Percentiles rank a stretch among this genome's conserved stretches.
Conservation (phyloP, 805 yeast species). For the Yarrowia bubula region DNA sequence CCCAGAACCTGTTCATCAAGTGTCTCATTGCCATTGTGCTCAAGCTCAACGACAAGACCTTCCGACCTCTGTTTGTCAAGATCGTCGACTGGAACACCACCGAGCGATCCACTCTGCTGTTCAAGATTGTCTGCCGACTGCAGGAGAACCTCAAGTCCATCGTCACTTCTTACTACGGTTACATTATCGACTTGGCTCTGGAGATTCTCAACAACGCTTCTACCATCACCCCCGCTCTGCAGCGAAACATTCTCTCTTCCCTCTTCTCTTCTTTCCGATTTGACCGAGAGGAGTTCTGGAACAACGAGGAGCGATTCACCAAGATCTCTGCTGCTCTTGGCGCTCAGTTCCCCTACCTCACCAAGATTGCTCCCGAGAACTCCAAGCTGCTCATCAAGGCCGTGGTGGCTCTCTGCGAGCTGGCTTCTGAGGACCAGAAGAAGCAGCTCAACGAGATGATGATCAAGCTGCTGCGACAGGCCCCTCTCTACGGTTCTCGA, state of each 20-base stretch:
- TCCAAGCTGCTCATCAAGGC: conserved; percentile 74
- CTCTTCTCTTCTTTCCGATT: conserved; percentile 77
- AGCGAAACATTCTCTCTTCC: conserved; percentile 71
- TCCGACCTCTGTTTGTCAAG: conserved; percentile 86
- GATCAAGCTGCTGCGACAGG: conserved; percentile 65
- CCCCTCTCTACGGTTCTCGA: conserved; percentile 75
- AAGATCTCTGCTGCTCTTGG: conserved; percentile 61
- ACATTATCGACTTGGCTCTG: conserved; percentile 72
- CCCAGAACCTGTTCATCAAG: conserved; percentile 72
- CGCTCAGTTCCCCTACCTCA: conserved; percentile 59
- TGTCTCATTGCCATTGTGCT: conserved; percentile 75
- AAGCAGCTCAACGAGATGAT: conserved; percentile 66
- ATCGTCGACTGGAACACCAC: conserved; percentile 74
- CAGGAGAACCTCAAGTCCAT: conserved; percentile 83
- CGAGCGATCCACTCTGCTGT: conserved; percentile 69
- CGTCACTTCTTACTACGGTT: conserved; percentile 83
- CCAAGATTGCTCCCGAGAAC: conserved; percentile 46
- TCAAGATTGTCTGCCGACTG: conserved; percentile 79
- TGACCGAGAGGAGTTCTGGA: conserved; percentile 96
- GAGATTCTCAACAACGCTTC: conserved; percentile 53
- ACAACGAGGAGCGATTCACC: conserved; percentile 79
- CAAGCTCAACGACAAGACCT: conserved; percentile 89
- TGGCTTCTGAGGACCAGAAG: conserved; percentile 57
- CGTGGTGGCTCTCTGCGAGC: conserved; percentile 69
- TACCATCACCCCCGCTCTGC: conserved; percentile 47